A percentile compares a stretch with the other conserved stretches of the same genome.
Conservation (phyloP, 345 rosid genomes). For the Excoecaria cochinchinensis region DNA sequence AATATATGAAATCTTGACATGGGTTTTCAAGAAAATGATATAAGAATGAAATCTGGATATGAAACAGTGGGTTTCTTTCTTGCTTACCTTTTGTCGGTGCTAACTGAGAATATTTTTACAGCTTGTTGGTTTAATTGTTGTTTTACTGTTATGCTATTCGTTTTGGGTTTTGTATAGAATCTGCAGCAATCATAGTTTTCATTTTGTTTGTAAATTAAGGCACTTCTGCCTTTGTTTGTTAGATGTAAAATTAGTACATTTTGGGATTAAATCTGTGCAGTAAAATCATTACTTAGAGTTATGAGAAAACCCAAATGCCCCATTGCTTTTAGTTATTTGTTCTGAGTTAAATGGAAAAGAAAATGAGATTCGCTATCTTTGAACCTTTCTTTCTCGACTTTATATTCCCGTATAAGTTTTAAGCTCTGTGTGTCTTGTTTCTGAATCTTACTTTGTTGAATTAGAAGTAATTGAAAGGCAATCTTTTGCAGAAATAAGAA, state of each 20-base stretch:
- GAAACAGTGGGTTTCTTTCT: background rate
- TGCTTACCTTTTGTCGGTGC: background rate
- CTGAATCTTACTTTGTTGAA: constrained; percentile 7
- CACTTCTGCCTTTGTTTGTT: background rate
- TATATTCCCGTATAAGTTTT: background rate
- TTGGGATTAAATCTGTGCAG: background rate
- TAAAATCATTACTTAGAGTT: background rate
- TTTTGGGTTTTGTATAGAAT: background rate
- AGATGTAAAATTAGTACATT: background rate
- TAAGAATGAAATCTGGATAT: constrained; percentile 14
- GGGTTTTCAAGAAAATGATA: background rate
- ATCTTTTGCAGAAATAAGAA: constrained; percentile 25
- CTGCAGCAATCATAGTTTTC: background rate
- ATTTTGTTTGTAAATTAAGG: background rate
- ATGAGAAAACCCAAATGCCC: background rate
- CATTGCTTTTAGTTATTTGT: background rate
- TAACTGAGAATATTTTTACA: background rate
- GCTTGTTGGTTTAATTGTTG: background rate
- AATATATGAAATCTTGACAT: background rate
- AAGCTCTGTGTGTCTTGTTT: background rate
- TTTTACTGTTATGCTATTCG: background rate
- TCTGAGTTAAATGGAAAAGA: background rate
- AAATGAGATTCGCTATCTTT: background rate
- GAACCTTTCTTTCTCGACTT: background rate
- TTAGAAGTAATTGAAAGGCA: constrained; percentile 17